These are phyloP conservation scores for Crithidia brevicula DNA, from an alignment of 208 protist species.

Conservation along the genomic window DNA sequence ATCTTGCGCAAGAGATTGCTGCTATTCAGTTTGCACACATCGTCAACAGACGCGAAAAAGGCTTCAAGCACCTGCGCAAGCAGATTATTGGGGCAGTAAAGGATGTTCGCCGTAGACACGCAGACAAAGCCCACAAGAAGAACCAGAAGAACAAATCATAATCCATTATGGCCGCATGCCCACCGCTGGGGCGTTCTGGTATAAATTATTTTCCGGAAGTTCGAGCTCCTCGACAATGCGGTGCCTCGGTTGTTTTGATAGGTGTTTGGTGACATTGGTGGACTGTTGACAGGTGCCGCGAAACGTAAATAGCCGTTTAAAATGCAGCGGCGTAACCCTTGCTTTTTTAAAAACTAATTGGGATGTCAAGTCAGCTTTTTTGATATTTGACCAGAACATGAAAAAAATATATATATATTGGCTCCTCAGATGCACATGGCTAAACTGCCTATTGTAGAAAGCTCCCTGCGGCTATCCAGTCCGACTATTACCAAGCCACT, in stretches of 20 bases:
- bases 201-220: too few relatives aligned
- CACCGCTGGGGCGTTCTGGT: too few relatives aligned
- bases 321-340: background rate
- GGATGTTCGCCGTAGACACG: conserved; percentile 55
- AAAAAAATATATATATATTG: background rate
- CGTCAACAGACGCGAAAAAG: conserved; percentile 81
- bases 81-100: conserved; percentile 80
- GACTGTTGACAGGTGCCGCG: too few relatives aligned
- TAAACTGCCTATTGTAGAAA: too few relatives aligned
- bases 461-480: too few relatives aligned
- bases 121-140: conserved; percentile 49
- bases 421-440: too few relatives aligned
- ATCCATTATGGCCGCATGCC: too few relatives aligned
- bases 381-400: background rate
- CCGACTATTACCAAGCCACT: too few relatives aligned
- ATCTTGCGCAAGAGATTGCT: conserved; percentile 79
- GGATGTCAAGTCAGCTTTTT: background rate
- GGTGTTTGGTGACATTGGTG: too few relatives aligned
- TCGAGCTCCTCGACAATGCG: too few relatives aligned
- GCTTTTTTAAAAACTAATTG: background rate
- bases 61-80: conserved; percentile 69
- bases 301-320: too few relatives aligned
- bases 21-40: conserved; percentile 74
- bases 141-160: conserved; percentile 14
- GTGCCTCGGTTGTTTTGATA: too few relatives aligned